Evolutionary conservation across 768 basidiomycete species (phyloP), one percentile per base, ranked within the genome.

Genomic region (Mrakia hoshinonis): DNA sequence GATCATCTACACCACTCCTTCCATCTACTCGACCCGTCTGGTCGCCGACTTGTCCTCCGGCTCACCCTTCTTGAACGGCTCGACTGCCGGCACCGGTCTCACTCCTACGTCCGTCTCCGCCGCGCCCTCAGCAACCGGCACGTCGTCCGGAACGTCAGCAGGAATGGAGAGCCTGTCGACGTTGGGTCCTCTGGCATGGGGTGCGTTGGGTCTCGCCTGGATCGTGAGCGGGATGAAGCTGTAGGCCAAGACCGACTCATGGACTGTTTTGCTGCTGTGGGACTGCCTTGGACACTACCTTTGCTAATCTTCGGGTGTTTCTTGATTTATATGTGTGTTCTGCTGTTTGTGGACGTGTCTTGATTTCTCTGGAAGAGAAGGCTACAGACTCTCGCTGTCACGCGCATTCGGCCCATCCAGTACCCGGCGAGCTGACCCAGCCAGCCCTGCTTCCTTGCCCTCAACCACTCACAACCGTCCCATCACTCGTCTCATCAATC

Each of bases 1-100:
- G 20, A 68, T 75, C 68, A 66, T 69, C 26, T 74, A 69, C 46
- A 74, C 75, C 22, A 71, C 69, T 1, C 75, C 75, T 11, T 68
- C 75, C 34, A 63, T 63, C 24, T 75, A 75, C 55, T 49, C 73
- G 10, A 47, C 52, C 31, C 36, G 63, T 4, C 29, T 43, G 13
- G 46, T 72, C 26, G 15, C 54, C 43, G 22, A 55, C 54, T 24
- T 54, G 2, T 24, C 36, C 38, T 39, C 48, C 15, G 31, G 15
- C 52, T 60, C 67, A 2, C 26, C 54, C 10, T 34, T 52, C 51
- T 4, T 15, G 29, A 13, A 39, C 36, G 9, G 18, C 52, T 31
- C 22, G 20, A 39, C 15, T 22, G 36, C 24, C 48, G n/a, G 26
- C 66, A 11, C 52, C 67, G 10, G 3, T 26, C 38, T 29, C 54